Evolutionary conservation across 176 grass and related monocot species (phyloP).

Genomic region (Tillandsia leiboldiana): DNA sequence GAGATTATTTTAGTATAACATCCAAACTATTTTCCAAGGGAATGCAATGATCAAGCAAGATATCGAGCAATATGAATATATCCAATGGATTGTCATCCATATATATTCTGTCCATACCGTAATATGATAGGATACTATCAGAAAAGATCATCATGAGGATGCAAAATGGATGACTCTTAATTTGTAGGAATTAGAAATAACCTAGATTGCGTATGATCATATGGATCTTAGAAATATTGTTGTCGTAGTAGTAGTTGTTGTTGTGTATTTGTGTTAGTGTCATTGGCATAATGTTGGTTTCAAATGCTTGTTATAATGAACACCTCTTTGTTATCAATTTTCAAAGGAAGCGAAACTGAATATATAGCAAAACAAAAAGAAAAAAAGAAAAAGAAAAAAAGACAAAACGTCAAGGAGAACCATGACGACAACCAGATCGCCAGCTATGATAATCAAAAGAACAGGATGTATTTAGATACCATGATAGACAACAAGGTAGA

Average conservation of each 20-base stretch:
- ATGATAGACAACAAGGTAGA: not conserved
- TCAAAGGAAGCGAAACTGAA: no score
- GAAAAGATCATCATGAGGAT: no score
- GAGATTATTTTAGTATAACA: not conserved
- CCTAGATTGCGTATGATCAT: no score
- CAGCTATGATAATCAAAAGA: not conserved
- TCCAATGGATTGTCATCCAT: not conserved
- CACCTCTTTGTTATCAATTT: no score
- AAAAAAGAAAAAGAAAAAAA: not conserved
- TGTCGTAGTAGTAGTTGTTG: no score
- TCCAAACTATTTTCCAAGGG: conserved; percentile 12
- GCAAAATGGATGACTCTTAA: no score
- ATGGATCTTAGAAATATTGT: no score
- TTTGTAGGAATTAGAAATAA: no score
- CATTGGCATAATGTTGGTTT: no score
- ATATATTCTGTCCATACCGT: not conserved
- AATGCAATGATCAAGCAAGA: not conserved
- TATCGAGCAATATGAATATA: not conserved
- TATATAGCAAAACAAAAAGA: not conserved
- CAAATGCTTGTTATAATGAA: no score
- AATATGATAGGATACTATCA: not conserved
- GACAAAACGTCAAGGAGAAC: not conserved
- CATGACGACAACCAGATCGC: not conserved
- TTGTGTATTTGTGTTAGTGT: no score
- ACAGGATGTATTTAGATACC: not conserved